phyloP scores from a whole-genome alignment of 2,329 filamentous ascomycete genomes.

The Monosporascus ibericus region DNA sequence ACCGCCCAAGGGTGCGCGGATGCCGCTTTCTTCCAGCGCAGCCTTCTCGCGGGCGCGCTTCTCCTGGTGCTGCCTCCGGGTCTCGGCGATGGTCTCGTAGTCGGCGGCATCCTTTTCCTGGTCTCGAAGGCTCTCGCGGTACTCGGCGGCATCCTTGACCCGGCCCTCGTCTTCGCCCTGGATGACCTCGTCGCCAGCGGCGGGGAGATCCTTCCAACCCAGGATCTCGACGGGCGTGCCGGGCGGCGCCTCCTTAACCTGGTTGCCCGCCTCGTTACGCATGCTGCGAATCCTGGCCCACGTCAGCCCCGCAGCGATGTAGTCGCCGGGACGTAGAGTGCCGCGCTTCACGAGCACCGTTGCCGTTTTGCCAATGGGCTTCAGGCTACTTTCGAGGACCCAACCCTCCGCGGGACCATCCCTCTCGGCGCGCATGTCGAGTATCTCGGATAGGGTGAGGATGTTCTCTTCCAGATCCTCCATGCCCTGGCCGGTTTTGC shows the following conservation, averaged over 20 bases:
- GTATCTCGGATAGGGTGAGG: constrained; percentile 76
- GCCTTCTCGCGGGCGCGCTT: constrained; percentile 53
- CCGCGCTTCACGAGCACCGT: constrained; percentile 86
- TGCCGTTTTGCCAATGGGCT: constrained; percentile 75
- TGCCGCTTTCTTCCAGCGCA: constrained; percentile 28
- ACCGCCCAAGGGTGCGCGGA: not conserved
- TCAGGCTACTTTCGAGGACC: constrained; percentile 88
- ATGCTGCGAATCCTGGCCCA: constrained; percentile 83
- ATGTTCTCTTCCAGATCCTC: constrained; percentile 86
- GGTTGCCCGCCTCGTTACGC: constrained; percentile 74
- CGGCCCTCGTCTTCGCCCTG: constrained; percentile 74
- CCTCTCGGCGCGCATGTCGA: constrained; percentile 78
- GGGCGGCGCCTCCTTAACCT: constrained; percentile 68
- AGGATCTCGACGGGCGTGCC: constrained; percentile 89
- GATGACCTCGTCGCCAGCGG: constrained; percentile 80
- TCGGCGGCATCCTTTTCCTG: constrained; percentile 71
- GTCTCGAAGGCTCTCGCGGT: constrained; percentile 66
- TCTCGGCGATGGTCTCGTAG: constrained; percentile 68
- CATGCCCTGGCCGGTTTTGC: constrained; percentile 92
- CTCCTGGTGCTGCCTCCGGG: constrained; percentile 50
- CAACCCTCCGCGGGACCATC: constrained; percentile 82
- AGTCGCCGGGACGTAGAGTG: constrained; percentile 72
- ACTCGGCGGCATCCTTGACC: constrained; percentile 71
- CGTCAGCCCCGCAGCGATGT: constrained; percentile 80
- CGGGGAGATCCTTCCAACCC: constrained; percentile 81